Evolutionary conservation across 208 protist genomes (phyloP), one percentile per base, ranked within the genome.

Genomic region (Naegleria lovaniensis): DNA sequence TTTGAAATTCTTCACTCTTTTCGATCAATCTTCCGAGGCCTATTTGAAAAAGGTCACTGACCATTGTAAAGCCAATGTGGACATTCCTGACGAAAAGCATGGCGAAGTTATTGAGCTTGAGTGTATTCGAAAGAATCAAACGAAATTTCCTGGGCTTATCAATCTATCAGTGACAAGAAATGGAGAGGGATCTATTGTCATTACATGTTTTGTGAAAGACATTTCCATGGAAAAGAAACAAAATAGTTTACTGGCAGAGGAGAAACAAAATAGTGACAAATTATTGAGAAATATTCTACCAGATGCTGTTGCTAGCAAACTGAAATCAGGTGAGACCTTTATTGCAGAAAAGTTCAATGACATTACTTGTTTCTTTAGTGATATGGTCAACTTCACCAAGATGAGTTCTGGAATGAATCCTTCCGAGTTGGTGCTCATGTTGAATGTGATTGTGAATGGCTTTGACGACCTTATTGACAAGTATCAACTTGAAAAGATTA

Each of bases 241-340:
- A 67, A n/a, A 76, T 40, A 13, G 5, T 36, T 11, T 40, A 6
- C 25, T 90, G 7, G 29, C 22, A 2, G 29, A 75, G 16, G 89
- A 90, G n/a, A 90, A 89, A 22, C 38, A 85, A 3, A 90, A 86
- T 1, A 79, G 16, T 84, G 91, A 92, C 19, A 52, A 88, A 16
- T 36, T 92, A 7, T 43, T 92, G 43, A 51, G 25, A 39, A 92
- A 92, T 39, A 76, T 92, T 43, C 19, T 92, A 0, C 91, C 91
- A 39, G 36, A 38, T 0, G 22, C 33, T 25, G 29, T 92, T 58
- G 91, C 43, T 2, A 4, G 13, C 0, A 29, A 36, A 33, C 25
- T 92, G 11, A 89, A 88, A 40, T 19, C 59, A 16, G 91, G 86
- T 51, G 55, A 88, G 40, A 75, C 58, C 6, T 36, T 75, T 29